Percentiles rank a stretch among this genome's conserved stretches.
phyloP scores from a whole-genome alignment of 148 eudicot genomes.

The Pharnaceum exiguum region DNA sequence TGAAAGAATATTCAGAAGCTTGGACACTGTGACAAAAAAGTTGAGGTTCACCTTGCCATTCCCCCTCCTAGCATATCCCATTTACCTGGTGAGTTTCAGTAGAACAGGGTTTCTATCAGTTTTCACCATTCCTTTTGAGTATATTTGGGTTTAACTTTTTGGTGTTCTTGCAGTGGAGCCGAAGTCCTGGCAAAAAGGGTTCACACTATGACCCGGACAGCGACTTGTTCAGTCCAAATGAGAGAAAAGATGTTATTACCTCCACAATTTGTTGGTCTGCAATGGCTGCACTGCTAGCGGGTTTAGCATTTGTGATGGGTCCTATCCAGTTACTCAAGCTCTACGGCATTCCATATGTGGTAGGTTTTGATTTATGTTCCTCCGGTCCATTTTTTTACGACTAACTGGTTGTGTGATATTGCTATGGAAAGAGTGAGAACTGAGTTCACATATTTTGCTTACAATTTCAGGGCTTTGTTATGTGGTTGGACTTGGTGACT shows the following conservation, averaged over 20 bases:
- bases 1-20: constrained; percentile 43
- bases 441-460: not conserved
- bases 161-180: constrained; percentile 35
- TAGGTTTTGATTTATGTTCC: constrained; percentile 19
- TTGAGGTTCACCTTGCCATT: constrained; percentile 66
- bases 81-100: constrained; percentile 54
- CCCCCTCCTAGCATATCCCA: constrained; percentile 67
- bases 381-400: not conserved
- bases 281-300: constrained; percentile 58
- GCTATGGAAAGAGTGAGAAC: not conserved
- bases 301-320: constrained; percentile 60
- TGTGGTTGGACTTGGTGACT: constrained; percentile 84
- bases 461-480: constrained; percentile 48
- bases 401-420: not conserved
- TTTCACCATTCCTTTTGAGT: not conserved
- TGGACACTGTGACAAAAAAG: constrained; percentile 41
- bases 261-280: constrained; percentile 71
- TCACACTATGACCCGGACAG: constrained; percentile 67
- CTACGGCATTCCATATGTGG: constrained; percentile 66
- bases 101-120: not conserved
- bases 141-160: not conserved
- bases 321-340: constrained; percentile 67
- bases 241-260: constrained; percentile 53
- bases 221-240: constrained; percentile 47
- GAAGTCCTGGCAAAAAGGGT: constrained; percentile 72